These are phyloP conservation scores for Claviceps pazoutovae DNA, from an alignment of 2,329 filamentous ascomycete genomes.

Conservation along the genomic window DNA sequence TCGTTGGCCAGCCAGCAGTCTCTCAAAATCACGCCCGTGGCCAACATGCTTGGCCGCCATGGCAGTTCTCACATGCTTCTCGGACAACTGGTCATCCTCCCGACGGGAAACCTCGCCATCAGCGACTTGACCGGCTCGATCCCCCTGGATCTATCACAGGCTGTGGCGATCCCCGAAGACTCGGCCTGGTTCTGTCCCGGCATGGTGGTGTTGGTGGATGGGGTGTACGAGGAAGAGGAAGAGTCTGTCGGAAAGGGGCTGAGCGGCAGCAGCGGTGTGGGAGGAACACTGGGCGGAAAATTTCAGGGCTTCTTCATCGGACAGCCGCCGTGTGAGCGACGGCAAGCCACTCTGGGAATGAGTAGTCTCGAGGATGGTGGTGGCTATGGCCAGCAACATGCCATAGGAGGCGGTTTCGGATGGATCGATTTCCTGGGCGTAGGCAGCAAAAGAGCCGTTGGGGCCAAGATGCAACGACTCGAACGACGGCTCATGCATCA, in stretches of 20 bases:
- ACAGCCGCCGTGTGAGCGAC: constrained; percentile 79
- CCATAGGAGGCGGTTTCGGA: constrained; percentile 71
- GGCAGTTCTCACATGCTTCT: constrained; percentile 77
- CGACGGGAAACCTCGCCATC: constrained; percentile 68
- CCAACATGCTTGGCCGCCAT: constrained; percentile 61
- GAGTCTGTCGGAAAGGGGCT: constrained; percentile 54
- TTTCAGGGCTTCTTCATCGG: constrained; percentile 86
- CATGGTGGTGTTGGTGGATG: constrained; percentile 91
- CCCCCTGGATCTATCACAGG: constrained; percentile 65
- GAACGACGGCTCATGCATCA: constrained; percentile 52
- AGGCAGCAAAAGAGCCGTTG: constrained; percentile 75
- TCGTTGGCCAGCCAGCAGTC: constrained; percentile 51
- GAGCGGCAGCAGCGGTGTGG: constrained; percentile 67
- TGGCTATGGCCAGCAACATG: constrained; percentile 39
- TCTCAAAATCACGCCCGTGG: constrained; percentile 81
- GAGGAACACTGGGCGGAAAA: constrained; percentile 79
- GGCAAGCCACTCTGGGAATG: constrained; percentile 64
- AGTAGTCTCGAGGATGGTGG: constrained; percentile 37
- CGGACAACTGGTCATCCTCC: constrained; percentile 66
- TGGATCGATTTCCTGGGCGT: constrained; percentile 95
- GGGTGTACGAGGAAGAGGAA: constrained; percentile 91
- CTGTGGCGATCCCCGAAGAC: constrained; percentile 68
- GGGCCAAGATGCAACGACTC: constrained; percentile 68
- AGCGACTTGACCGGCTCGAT: constrained; percentile 85
- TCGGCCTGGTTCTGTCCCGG: constrained; percentile 88